Evolutionary conservation across 495 filamentous ascomycete genomes (phyloP).

Genomic region (Neurospora sublineolata): DNA sequence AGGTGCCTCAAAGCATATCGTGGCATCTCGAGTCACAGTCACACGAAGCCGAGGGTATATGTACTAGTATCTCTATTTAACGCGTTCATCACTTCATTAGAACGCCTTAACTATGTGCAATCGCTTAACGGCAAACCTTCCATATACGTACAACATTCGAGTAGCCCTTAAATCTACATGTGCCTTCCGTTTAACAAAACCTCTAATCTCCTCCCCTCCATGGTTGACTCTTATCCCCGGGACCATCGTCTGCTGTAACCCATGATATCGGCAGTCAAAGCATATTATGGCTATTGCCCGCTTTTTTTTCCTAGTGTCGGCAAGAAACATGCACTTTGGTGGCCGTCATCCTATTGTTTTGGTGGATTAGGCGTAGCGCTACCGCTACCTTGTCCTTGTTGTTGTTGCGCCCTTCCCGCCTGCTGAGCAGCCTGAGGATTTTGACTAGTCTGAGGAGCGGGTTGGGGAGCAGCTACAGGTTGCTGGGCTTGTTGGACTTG

Average conservation of each 20-base stretch:
- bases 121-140: background rate
- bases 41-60: background rate
- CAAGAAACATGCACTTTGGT: background rate
- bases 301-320: background rate
- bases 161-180: background rate
- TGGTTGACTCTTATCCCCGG: background rate
- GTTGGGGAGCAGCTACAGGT: background rate
- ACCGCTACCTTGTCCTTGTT: slow-evolving; percentile 34
- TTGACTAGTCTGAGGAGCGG: background rate
- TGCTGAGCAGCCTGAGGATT: slow-evolving; percentile 1
- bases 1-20: background rate
- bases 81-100: background rate
- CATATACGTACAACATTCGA: background rate
- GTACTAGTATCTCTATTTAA: background rate
- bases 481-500: slow-evolving; percentile 17
- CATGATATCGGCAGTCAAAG: background rate
- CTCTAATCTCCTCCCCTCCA: background rate
- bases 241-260: background rate
- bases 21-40: background rate
- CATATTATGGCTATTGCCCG: background rate
- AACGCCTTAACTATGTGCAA: background rate
- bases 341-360: slow-evolving; percentile 5
- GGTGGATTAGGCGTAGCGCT: slow-evolving; percentile 26
- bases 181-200: background rate
- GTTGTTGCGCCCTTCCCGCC: slow-evolving; percentile 8